A percentile compares a stretch with the other conserved stretches of the same genome.
phyloP scores from a whole-genome alignment of 805 yeast genomes.

The Metschnikowia cerradonensis region DNA sequence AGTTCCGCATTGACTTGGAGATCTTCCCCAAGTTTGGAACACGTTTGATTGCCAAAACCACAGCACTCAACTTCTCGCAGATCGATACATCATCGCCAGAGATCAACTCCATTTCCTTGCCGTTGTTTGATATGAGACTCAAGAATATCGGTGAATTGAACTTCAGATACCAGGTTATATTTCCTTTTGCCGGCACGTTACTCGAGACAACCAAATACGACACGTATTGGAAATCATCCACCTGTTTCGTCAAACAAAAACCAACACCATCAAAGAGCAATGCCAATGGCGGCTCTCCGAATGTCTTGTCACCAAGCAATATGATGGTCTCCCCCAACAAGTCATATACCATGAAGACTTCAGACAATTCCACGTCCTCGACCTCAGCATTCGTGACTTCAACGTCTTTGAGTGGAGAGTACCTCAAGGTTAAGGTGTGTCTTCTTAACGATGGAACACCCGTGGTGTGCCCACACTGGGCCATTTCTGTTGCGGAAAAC shows the following conservation, averaged over 20 bases:
- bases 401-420: slow-evolving; percentile 82
- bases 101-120: slow-evolving; percentile 47
- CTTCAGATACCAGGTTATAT: slow-evolving; percentile 76
- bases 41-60: slow-evolving; percentile 81
- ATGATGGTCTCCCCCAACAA: slow-evolving; percentile 24
- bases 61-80: slow-evolving; percentile 58
- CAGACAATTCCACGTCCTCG: slow-evolving; percentile 11
- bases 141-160: slow-evolving; percentile 77
- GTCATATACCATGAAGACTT: slow-evolving; percentile 1
- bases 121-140: slow-evolving; percentile 77
- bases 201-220: slow-evolving; percentile 89
- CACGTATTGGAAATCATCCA: slow-evolving; percentile 91
- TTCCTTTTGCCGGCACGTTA: slow-evolving; percentile 82
- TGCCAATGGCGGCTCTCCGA: slow-evolving; percentile 30
- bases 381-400: slow-evolving; percentile 78
- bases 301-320: slow-evolving; percentile 35
- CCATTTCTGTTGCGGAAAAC: slow-evolving; percentile 46
- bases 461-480: slow-evolving; percentile 68
- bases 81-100: slow-evolving; percentile 40
- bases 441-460: slow-evolving; percentile 81
- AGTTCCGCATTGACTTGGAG: slow-evolving; percentile 78
- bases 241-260: slow-evolving; percentile 46
- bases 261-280: slow-evolving; percentile 25
- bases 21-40: slow-evolving; percentile 95
- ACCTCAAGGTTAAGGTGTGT: slow-evolving; percentile 65